Base-by-base conservation (phyloP, 1,284 basidiomycete genomes). In the Phylloboletellus chloephorus region DNA sequence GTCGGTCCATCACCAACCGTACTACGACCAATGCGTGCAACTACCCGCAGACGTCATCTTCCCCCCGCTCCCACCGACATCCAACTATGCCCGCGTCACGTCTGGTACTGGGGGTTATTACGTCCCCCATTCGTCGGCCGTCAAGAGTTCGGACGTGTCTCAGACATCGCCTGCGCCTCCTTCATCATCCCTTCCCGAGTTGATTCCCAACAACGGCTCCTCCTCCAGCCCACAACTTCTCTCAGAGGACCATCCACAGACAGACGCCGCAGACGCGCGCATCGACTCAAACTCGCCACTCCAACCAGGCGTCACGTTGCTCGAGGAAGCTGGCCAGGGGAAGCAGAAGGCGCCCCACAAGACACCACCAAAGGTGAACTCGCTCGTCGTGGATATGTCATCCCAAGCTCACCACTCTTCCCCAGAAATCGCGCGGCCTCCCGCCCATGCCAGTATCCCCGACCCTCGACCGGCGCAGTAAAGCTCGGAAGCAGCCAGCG, bases 1-100 rank as follows among this genome's bases (percentile, higher is more conserved):
- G n/a, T 76, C 76, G 9, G 65, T 72, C 10, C 79, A 84, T 46
- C 79, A 82, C 48, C 80, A 85, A 51, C 73, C 80, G 0, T 84
- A 84, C 57, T 81, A 81, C 55, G 72, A 78, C 43, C 73, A 70
- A 36, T 79, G 75, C 44, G 47, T 61, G 56, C 38, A 72, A 19
- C 59, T 73, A 12, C 73, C 76, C 3, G 69, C 76, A 2, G 81
- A 82, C 17, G 67, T 82, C 13, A 74, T 86, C 29, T 86, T 86
- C 59, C 83, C 83, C 31, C 79, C 81, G 1, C 60, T 86, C 3
- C 73, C 73, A 2, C 73, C 80, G 7, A 65, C 65, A 5, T 67
- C 68, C 22, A 66, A 66, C 20, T 70, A 68, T 45, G 67, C 64
- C 41, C 68, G 63, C 4, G 43, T 64, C 4, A 46, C 52, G 15